Conservation (phyloP, 805 yeast genomes). For the Candida rishiriensis region DNA sequence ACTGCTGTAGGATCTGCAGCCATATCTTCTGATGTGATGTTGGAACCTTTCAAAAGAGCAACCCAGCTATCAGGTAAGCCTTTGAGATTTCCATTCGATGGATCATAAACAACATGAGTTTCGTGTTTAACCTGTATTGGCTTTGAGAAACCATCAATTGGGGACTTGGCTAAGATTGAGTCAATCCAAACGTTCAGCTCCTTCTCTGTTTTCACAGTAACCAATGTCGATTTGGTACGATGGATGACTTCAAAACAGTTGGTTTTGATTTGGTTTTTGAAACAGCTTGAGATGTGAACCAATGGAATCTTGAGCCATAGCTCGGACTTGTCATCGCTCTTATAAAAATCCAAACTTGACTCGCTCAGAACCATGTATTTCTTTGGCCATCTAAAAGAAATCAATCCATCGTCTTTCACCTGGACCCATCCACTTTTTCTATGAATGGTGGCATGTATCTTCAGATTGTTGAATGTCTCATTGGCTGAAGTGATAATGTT, state of each 20-base stretch:
- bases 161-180: slow-evolving; percentile 74
- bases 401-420: slow-evolving; percentile 86
- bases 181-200: slow-evolving; percentile 91
- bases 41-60: slow-evolving; percentile 50
- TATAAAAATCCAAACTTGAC: slow-evolving; percentile 68
- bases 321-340: slow-evolving; percentile 52
- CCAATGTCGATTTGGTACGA: slow-evolving; percentile 60
- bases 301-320: slow-evolving; percentile 49
- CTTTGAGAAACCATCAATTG: slow-evolving; percentile 64
- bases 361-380: slow-evolving; percentile 77
- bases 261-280: slow-evolving; percentile 67
- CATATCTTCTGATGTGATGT: slow-evolving; percentile 59
- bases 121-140: slow-evolving; percentile 95
- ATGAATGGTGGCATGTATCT: slow-evolving; percentile 31
- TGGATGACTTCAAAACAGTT: slow-evolving; percentile 77
- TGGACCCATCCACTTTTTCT: slow-evolving; percentile 79
- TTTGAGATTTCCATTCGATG: slow-evolving; percentile 57
- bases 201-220: slow-evolving; percentile 70
- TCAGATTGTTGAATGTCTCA: slow-evolving; percentile 11
- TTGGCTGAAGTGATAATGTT: slow-evolving; percentile 11
- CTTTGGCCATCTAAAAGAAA: slow-evolving; percentile 90
- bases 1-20: slow-evolving; percentile 62
- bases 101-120: slow-evolving; percentile 85
- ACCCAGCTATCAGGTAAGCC: slow-evolving; percentile 55
- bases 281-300: slow-evolving; percentile 56